Evolutionary conservation across 2,329 filamentous ascomycete species (phyloP), one percentile per base, ranked within the genome.

Genomic region (Penicillium sp.): DNA sequence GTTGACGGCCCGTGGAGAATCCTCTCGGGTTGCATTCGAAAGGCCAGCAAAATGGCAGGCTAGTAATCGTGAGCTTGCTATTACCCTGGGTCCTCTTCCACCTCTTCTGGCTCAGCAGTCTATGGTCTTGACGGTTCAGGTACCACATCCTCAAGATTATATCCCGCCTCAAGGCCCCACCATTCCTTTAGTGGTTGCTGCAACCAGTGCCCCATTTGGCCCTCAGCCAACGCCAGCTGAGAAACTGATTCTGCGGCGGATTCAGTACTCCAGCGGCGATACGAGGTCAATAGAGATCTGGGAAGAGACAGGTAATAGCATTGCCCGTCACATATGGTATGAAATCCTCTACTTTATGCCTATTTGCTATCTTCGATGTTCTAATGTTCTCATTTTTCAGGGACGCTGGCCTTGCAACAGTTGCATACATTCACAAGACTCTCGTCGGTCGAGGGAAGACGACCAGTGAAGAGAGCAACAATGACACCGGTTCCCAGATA

Each of bases 281-380:
- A 18, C 14, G 14, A 35, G 33, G 35, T 13, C 45, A 4, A 58
- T 83, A 9, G 66, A 67, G 29, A 78, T 88, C 37, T 83, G 80
- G 73, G 85, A 88, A 64, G 85, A 88, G 60, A 86, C 82, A 0
- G 84, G 84, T 3, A 84, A 88, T 61, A 86, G 82, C 63, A 88
- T 88, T 60, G 85, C 85, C 5, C 74, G 83, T 35, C 85, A 88
- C 70, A 75, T 88, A 41, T 88, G 85, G 85, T 84, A 74, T 63
- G 68, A 46, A 36, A 33, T 16, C 53, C 10, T 14, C 35, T 39
- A 6, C 8, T 6, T 22, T n/a, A 4, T 2, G 2, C 4, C 35
- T 30, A 27, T 18, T 28, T 41, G 19, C 40, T 43, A 13, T 22
- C 30, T 56, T 50, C 57, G 54, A 33, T 11, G 11, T 49, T 33